Conservation (phyloP, 768 basidiomycete species). For the Naganishia friedmannii region DNA sequence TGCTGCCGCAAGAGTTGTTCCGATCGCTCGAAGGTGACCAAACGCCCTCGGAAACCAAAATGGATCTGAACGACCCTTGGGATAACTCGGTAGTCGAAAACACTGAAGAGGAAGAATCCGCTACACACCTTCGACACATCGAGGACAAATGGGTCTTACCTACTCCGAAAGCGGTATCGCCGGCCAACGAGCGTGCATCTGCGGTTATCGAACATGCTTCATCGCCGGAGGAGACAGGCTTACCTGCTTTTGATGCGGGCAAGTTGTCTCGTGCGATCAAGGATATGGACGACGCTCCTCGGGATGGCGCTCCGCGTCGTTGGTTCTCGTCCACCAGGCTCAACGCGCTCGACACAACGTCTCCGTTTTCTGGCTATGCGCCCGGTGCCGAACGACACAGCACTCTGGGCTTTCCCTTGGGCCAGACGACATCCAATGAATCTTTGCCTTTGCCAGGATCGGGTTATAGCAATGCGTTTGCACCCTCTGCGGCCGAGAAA, state of each 20-base stretch:
- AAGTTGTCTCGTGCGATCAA: slow-evolving; percentile 7
- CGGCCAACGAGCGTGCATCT: slow-evolving; percentile 11
- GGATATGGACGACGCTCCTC: slow-evolving; percentile 6
- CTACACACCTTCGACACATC: slow-evolving; percentile 13
- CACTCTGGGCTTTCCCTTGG: slow-evolving; percentile 25
- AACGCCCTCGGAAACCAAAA: slow-evolving; percentile 39
- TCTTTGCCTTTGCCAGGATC: slow-evolving; percentile 36
- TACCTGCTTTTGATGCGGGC: slow-evolving; percentile 7
- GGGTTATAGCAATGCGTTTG: slow-evolving; percentile 42
- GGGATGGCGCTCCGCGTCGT: slow-evolving; percentile 32
- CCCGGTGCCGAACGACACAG: slow-evolving; percentile 24
- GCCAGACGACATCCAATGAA: slow-evolving; percentile 41
- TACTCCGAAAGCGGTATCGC: slow-evolving; percentile 20
- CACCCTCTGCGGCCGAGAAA: slow-evolving; percentile 48
- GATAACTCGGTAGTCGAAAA: slow-evolving; percentile 1
- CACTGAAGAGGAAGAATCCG: neutral
- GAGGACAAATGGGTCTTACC: slow-evolving; percentile 31
- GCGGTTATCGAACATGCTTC: neutral
- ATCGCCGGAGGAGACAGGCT: slow-evolving; percentile 2
- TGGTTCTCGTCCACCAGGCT: slow-evolving; percentile 47
- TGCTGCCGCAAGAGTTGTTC: slow-evolving; percentile 51
- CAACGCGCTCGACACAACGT: slow-evolving; percentile 35
- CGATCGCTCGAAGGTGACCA: slow-evolving; percentile 49
- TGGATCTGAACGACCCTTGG: slow-evolving; percentile 22
- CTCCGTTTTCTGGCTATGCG: slow-evolving; percentile 13